Base-by-base conservation (phyloP, 257 asterid species). In the Salvia splendens region DNA sequence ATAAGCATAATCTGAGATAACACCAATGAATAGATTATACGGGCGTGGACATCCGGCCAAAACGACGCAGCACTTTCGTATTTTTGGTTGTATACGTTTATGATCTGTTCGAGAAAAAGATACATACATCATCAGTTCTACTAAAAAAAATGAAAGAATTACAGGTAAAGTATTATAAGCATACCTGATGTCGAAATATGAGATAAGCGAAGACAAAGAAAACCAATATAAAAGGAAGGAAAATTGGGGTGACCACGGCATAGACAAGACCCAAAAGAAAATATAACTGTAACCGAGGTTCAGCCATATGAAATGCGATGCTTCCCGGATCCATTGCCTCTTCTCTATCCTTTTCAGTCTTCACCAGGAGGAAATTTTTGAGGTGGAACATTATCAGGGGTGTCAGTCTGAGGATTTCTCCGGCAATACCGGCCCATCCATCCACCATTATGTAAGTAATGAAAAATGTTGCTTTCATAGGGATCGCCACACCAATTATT, bases 381-480 rank as follows among this genome's bases (percentile, higher is more conserved):
- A 92, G 75, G 72, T 92, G 98, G 73, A 63, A 92, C 60, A 92
- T 77, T 69, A 92, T 79, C 68, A 92, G 74, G 0, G 96, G 96
- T 73, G 79, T 92, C 79, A 92, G 61, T 69, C 96, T 79, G 41
- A 92, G 79, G 67, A 89, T 89, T 81, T 92, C 98, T 46, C 92
- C 98, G 0, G 96, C 98, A 38, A 87, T 80, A 70, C 96, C 98
- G 61, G 96, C 95, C 98, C 98, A 89, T 67, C 98, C 98, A 57
- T 92, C 98, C 64, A 92, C 85, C 96, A 91, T 92, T 70, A 87
- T 77, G 52, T 92, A 92, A 24, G 98, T 87, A 61, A 92, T 89
- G 67, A 91, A 91, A 85, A 91, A 91, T 35, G 96, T 85, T 43
- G 96, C 35, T 89, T 71, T 91, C 98, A 88, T 87, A 12, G 98